Evolutionary conservation across 352 stramenopile genomes (phyloP).

Genomic region (Lagenidium sp.): DNA sequence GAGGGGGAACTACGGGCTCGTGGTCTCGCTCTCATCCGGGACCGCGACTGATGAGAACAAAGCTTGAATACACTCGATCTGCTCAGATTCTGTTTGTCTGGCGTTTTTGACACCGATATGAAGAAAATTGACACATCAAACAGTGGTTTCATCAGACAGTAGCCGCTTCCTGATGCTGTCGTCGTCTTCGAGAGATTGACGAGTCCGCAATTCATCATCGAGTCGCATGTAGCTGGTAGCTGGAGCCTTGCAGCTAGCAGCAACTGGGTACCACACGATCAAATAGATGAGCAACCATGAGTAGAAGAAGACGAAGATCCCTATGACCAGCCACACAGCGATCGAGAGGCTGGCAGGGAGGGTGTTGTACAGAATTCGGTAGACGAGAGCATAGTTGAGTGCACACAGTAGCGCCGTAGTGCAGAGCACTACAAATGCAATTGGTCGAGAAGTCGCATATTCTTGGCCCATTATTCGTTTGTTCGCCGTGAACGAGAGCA

Average conservation of each 20-base stretch:
- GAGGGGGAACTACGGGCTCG: slow-evolving; percentile 57
- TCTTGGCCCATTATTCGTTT: slow-evolving; percentile 49
- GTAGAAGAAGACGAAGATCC: slow-evolving; percentile 20
- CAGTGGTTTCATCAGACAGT: too few relatives aligned
- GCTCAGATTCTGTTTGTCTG: too few relatives aligned
- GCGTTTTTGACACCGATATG: too few relatives aligned
- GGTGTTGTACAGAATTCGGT: slow-evolving; percentile 29
- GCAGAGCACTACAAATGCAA: slow-evolving; percentile 26
- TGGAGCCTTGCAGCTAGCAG: slow-evolving; percentile 2
- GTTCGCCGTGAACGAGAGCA: slow-evolving; percentile 66
- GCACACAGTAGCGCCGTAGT: slow-evolving; percentile 39
- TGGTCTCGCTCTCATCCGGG: slow-evolving; percentile 58
- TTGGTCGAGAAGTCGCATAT: slow-evolving; percentile 27
- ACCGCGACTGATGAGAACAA: slow-evolving; percentile 43
- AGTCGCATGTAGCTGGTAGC: too few relatives aligned
- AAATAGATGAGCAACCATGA: slow-evolving; percentile 39
- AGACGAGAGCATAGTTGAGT: slow-evolving; percentile 59
- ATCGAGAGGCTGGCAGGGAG: slow-evolving; percentile 23
- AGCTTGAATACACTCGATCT: too few relatives aligned
- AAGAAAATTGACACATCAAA: too few relatives aligned
- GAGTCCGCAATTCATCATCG: too few relatives aligned
- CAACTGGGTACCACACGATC: slow-evolving; percentile 35
- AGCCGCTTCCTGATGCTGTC: too few relatives aligned
- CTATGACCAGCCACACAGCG: slow-evolving; percentile 7
- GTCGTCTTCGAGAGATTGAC: too few relatives aligned